Base-by-base conservation (phyloP, 345 rosid species). In the Euphorbia tirucalli region DNA sequence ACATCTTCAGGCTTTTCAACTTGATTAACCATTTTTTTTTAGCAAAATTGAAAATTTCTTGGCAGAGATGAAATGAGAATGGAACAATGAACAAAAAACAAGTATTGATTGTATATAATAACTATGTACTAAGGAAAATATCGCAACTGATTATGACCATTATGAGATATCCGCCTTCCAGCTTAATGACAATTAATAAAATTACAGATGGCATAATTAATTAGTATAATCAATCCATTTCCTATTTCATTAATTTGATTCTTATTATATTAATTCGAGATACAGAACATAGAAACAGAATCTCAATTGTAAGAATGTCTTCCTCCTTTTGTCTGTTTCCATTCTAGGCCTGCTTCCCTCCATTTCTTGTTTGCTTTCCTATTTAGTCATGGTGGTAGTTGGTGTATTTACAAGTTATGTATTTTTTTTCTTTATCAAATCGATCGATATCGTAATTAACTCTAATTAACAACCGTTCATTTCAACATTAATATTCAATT, bases 61-160 rank as follows among this genome's bases (percentile, higher is more conserved):
- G 30, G 16, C 41, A 49, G 25, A 49, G 43, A 35, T 35, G 39
- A 35, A 35, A 30, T 13, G 30, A 54, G 5, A 50, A 52, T 32
- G 58, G 14, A 6, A 25, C 39, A 16, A 31, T 32, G 41, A 68
- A 32, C 31, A 16, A 13, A 56, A n/a, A 30, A 28, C 19, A 68
- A 54, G 13, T 37, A 11, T n/a, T 11, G 11, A 56, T n/a, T 22
- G 13, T 59, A 46, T 61, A 61, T 61, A 30, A 31, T 10, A 48
- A 30, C 1, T 19, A 24, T 21, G 74, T 13, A 61, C 27, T 13
- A 30, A 31, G 31, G 44, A n/a, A 61, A 71, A 44, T 49, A 61
- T 30, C 41, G 71, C 19, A 68, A 68, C 25, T 68, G 65, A 70
- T 16, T 5, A 46, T 59, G 73, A 44, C 58, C 22, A 10, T 3